Base-by-base conservation (phyloP, 306 rosid genomes). In the Notholithocarpus densiflorus region DNA sequence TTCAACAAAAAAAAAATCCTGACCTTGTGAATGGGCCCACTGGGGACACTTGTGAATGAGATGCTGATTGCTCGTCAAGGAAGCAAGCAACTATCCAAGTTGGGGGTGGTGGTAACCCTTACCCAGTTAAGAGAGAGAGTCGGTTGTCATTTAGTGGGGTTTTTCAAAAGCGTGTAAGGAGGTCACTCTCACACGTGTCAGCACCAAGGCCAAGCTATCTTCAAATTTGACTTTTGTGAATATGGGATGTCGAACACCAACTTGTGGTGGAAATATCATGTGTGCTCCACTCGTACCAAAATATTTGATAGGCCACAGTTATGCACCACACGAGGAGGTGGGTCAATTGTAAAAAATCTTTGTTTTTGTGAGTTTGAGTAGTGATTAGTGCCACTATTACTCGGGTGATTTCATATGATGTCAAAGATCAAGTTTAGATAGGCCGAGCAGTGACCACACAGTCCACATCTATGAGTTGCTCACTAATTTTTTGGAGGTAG, bases 131-230 rank as follows among this genome's bases (percentile, higher is more conserved):
- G 45, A 1, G 13, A 32, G 51, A 20, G 0, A 4, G 79, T 76
- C 71, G 52, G 74, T 17, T 73, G 84, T 80, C 74, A 20, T 71
- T 72, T 84, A 56, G 82, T 57, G 17, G 7, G 71, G 5, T 40
- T 64, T 72, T 72, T 56, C 17, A 9, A 81, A 65, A 27, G 27
- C 17, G 73, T 56, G 75, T 60, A 59, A 64, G 68, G 12, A 40
- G 12, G 45, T 40, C 45, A 8, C 45, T 40, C 45, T 72, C 79
- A 55, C 79, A 56, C 34, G 53, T 37, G 83, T 60, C 76, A 1
- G 19, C 15, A 26, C 23, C 70, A 40, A 17, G 29, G 54, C 48
- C 12, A 15, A 26, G 5, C 65, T 18, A 57, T 68, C 76, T 48
- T 53, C 12, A 31, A 43, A 40, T 8, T 5, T 1, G 53, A 7